These are phyloP conservation scores for Penicillium nordicum DNA, from an alignment of 2,329 filamentous ascomycete species.

Conservation along the genomic window DNA sequence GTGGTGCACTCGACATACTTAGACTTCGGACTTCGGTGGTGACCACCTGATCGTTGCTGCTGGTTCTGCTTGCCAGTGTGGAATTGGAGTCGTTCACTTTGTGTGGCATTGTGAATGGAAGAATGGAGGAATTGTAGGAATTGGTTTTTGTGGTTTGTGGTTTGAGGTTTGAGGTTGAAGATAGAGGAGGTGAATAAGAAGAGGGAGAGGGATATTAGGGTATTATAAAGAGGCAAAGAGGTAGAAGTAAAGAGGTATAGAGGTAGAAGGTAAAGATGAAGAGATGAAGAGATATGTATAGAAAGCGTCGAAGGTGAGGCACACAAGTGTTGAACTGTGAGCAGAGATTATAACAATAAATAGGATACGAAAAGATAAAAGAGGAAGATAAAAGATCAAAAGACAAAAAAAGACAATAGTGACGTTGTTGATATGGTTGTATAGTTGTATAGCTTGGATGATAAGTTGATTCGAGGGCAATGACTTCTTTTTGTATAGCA, in stretches of 20 bases:
- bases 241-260: neutral
- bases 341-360: slow-evolving; percentile 14
- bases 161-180: neutral
- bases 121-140: neutral
- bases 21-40: slow-evolving; percentile 32
- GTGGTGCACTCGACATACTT: slow-evolving; percentile 24
- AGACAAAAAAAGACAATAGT: neutral
- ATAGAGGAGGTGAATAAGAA: neutral
- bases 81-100: slow-evolving; percentile 38
- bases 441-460: neutral
- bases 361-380: slow-evolving; percentile 2
- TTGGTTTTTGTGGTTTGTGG: neutral
- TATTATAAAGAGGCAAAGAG: neutral
- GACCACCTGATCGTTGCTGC: slow-evolving; percentile 30
- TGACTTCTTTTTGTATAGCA: slow-evolving; percentile 24
- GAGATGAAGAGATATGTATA: slow-evolving; percentile 4
- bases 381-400: neutral
- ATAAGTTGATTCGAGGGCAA: slow-evolving; percentile 1
- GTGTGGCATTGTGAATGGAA: slow-evolving; percentile 30
- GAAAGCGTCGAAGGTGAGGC: slow-evolving; percentile 7
- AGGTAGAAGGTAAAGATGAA: neutral
- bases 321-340: slow-evolving; percentile 26
- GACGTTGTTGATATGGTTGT: slow-evolving; percentile 1
- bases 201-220: neutral
- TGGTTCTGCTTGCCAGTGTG: slow-evolving; percentile 32